phyloP scores from a whole-genome alignment of 495 filamentous ascomycete genomes.

The Bacidia rubella region DNA sequence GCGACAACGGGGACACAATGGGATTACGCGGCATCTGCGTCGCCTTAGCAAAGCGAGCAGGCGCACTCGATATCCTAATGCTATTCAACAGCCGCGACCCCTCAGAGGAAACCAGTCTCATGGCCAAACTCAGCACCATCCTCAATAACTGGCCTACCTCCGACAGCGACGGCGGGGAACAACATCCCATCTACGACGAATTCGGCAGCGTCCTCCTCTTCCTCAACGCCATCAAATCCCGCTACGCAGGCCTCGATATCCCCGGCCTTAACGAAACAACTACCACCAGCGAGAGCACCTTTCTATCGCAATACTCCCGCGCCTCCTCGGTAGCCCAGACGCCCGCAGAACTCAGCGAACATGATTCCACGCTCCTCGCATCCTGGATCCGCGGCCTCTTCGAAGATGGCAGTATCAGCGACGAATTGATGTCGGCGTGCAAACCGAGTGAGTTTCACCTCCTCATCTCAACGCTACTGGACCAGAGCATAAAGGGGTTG shows the following conservation, averaged over 20 bases:
- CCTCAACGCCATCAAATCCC: slow-evolving; percentile 67
- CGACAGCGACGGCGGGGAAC: slow-evolving; percentile 88
- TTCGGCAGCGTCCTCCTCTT: slow-evolving; percentile 82
- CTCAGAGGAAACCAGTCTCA: slow-evolving; percentile 50
- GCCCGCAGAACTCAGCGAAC: slow-evolving; percentile 51
- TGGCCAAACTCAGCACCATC: slow-evolving; percentile 73
- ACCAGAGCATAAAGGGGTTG: slow-evolving; percentile 68
- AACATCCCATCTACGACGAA: slow-evolving; percentile 93
- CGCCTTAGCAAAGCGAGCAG: slow-evolving; percentile 61
- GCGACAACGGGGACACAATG: slow-evolving; percentile 78
- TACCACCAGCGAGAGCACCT: slow-evolving; percentile 53
- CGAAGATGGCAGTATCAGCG: slow-evolving; percentile 65
- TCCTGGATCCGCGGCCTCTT: slow-evolving; percentile 84
- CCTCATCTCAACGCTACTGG: slow-evolving; percentile 78
- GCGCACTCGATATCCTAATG: slow-evolving; percentile 70
- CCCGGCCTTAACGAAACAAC: too few relatives aligned
- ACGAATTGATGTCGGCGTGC: slow-evolving; percentile 84
- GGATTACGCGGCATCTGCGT: slow-evolving; percentile 74
- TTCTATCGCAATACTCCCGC: slow-evolving; percentile 63
- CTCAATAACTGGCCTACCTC: slow-evolving; percentile 74
- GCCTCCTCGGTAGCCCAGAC: slow-evolving; percentile 47
- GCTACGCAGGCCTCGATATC: too few relatives aligned
- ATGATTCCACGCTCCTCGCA: slow-evolving; percentile 63
- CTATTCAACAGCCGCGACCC: too few relatives aligned
- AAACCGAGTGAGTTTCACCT: slow-evolving; percentile 88